phyloP scores from a whole-genome alignment of 2,329 filamentous ascomycete species.

The Sporothrix humicola region DNA sequence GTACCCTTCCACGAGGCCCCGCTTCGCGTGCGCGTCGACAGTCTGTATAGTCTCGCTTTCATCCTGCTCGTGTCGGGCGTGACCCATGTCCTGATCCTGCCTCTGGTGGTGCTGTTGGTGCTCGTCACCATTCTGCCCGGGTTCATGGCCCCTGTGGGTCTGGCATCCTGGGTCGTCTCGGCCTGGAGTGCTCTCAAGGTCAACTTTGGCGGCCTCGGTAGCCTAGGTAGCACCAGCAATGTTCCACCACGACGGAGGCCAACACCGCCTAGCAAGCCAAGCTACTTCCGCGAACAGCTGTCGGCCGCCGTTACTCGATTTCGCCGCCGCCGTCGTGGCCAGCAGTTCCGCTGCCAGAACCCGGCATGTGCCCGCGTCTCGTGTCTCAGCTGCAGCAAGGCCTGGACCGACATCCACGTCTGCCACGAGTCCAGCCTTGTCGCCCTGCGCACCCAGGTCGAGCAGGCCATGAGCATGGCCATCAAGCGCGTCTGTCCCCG shows the following conservation, averaged over 20 bases:
- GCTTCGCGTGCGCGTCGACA: conserved; percentile 62
- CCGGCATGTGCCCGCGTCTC: conserved; percentile 71
- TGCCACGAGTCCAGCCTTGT: conserved; percentile 85
- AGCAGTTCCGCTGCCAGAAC: conserved; percentile 78
- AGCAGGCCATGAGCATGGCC: conserved; percentile 90
- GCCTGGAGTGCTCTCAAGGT: conserved; percentile 1
- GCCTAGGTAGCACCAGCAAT: background rate
- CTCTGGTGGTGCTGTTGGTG: conserved; percentile 51
- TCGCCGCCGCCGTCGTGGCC: conserved; percentile 71
- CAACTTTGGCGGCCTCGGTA: conserved; percentile 20
- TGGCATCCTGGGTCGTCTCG: conserved; percentile 1
- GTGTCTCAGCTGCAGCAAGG: conserved; percentile 80
- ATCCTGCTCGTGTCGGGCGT: conserved; percentile 59
- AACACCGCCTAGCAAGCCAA: background rate
- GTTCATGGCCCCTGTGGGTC: conserved; percentile 49
- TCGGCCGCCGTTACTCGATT: conserved; percentile 68
- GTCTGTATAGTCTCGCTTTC: conserved; percentile 55
- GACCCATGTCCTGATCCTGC: conserved; percentile 61
- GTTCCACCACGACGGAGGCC: background rate
- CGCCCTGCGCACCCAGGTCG: conserved; percentile 84
- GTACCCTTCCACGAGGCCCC: conserved; percentile 60
- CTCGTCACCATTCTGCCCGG: conserved; percentile 49
- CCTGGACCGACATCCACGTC: conserved; percentile 86
- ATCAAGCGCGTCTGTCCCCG: conserved; percentile 94
- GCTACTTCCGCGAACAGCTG: conserved; percentile 55